Evolutionary conservation across 768 basidiomycete genomes (phyloP).

Genomic region (Leccinum longicurvipes): DNA sequence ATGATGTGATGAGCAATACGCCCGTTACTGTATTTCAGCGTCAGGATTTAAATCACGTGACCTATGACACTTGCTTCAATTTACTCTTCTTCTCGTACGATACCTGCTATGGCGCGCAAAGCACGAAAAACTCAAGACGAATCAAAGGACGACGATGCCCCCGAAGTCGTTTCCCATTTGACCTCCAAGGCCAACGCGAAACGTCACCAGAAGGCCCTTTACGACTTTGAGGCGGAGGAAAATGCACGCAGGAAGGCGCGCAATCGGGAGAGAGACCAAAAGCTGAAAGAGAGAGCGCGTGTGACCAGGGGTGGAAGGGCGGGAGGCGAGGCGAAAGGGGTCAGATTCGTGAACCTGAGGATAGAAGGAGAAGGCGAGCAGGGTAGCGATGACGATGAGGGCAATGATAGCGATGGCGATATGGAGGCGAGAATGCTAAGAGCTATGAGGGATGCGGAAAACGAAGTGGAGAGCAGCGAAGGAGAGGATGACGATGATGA

Average conservation of each 20-base stretch:
- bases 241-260: conserved; percentile 41
- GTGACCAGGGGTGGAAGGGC: conserved; percentile 11
- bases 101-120: conserved; percentile 20
- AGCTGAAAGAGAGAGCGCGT: conserved; percentile 47
- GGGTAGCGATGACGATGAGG: conserved; percentile 26
- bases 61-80: no score
- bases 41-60: no score
- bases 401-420: conserved; percentile 18
- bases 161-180: conserved; percentile 48
- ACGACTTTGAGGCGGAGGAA: conserved; percentile 36
- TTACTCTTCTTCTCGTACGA: background rate
- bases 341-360: conserved; percentile 6
- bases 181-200: conserved; percentile 42
- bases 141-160: conserved; percentile 42
- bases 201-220: conserved; percentile 35
- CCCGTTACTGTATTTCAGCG: no score
- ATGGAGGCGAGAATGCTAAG: conserved; percentile 27
- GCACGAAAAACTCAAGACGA: conserved; percentile 6
- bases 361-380: conserved; percentile 17
- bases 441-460: conserved; percentile 28
- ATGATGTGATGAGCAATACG: no score
- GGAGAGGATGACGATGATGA: conserved; percentile 22
- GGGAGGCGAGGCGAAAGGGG: conserved; percentile 14
- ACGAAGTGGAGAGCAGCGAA: conserved; percentile 16
- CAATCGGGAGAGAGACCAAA: conserved; percentile 48